Percentiles rank a stretch among this genome's conserved stretches.
phyloP scores from a whole-genome alignment of 2,329 filamentous ascomycete species.

The Penicillium sp. region DNA sequence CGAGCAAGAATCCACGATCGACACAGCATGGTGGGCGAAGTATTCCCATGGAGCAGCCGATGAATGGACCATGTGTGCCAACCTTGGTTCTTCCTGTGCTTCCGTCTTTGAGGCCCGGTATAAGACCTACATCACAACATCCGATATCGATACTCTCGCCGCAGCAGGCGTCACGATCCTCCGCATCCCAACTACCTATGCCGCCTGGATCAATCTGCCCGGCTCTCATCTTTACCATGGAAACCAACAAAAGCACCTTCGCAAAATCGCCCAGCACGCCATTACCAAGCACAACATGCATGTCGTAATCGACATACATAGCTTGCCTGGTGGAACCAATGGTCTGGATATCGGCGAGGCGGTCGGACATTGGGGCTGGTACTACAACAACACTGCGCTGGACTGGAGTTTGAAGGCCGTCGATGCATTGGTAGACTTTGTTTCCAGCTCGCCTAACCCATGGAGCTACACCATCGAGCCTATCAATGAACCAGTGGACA shows the following conservation, averaged over 20 bases:
- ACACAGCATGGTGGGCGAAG: conserved; percentile 22
- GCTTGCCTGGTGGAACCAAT: conserved; percentile 29
- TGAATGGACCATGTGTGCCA: conserved; percentile 27
- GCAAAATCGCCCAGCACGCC: conserved; percentile 24
- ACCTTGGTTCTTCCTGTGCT: conserved; percentile 10
- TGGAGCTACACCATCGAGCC: conserved; percentile 27
- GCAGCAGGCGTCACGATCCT: conserved; percentile 15
- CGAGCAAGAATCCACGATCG: conserved; percentile 28
- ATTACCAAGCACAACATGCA: conserved; percentile 28
- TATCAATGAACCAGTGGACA: conserved; percentile 31
- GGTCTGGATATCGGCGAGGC: conserved; percentile 29
- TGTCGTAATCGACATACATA: conserved; percentile 30
- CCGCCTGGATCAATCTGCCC: conserved; percentile 24
- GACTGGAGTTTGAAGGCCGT: conserved; percentile 25
- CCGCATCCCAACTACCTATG: conserved; percentile 23
- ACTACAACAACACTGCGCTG: conserved; percentile 25
- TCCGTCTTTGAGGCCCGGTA: conserved; percentile 17
- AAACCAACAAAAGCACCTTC: conserved; percentile 21
- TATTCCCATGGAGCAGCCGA: conserved; percentile 23
- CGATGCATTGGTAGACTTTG: conserved; percentile 22
- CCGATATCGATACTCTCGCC: conserved; percentile 19
- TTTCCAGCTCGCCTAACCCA: conserved; percentile 18
- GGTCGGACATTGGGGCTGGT: conserved; percentile 27
- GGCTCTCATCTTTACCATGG: conserved; percentile 29
- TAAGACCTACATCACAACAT: conserved; percentile 13